Conservation (phyloP, 257 asterid species). For the Solanum clarkiae region DNA sequence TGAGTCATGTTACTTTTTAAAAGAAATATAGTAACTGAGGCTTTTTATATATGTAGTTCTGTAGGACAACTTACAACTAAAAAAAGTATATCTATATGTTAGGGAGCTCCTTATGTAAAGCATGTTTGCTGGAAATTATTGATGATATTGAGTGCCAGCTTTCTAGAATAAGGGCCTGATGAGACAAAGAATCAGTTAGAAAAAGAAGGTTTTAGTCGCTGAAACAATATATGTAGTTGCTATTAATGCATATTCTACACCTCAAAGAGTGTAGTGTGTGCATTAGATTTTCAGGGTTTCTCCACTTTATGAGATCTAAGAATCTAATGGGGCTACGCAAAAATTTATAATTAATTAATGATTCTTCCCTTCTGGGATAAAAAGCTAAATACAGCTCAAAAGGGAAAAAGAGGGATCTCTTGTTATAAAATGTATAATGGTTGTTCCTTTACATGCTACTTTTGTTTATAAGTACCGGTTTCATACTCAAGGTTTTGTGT, state of each 20-base stretch:
- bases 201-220: background rate
- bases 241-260: background rate
- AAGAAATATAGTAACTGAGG: background rate
- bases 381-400: background rate
- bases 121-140: background rate
- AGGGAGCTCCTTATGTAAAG: background rate
- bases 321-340: background rate
- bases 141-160: background rate
- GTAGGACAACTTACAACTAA: background rate
- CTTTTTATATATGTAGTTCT: background rate
- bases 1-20: background rate
- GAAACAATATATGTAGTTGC: background rate
- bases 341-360: background rate
- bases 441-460: background rate
- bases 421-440: background rate
- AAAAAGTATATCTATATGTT: background rate
- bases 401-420: background rate
- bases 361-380: background rate
- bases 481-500: background rate
- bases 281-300: background rate
- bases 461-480: background rate
- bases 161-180: background rate
- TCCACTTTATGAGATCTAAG: background rate
- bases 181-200: background rate
- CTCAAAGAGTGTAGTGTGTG: background rate